Conservation (phyloP, 2,329 filamentous ascomycete genomes). For the Penicillium thymicola region DNA sequence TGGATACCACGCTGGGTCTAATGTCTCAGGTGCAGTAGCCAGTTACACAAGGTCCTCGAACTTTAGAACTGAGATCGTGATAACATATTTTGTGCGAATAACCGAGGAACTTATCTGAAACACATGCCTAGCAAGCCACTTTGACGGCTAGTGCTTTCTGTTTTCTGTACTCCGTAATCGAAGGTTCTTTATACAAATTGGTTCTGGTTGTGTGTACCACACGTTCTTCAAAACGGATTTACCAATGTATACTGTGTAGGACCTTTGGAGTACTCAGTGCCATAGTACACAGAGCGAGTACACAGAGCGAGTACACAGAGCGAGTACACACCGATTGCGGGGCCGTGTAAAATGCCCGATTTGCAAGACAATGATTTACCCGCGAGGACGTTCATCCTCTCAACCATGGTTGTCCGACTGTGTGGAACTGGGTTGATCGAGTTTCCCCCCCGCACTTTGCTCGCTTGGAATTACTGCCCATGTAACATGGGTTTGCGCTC, state of each 20-base stretch:
- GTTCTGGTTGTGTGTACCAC: neutral
- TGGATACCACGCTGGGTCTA: slow-evolving; percentile 9
- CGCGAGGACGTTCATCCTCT: neutral
- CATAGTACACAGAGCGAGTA: too few species aligned
- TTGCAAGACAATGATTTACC: neutral
- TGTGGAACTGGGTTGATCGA: slow-evolving; percentile 5
- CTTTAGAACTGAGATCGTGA: slow-evolving; percentile 3
- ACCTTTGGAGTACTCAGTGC: too few species aligned
- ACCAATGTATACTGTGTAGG: neutral
- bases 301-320: too few species aligned
- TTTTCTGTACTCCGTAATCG: neutral
- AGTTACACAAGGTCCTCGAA: neutral
- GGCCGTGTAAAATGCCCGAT: neutral
- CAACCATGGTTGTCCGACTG: slow-evolving; percentile 5
- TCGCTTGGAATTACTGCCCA: neutral
- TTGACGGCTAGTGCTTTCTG: neutral
- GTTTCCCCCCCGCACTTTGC: slow-evolving; percentile 14
- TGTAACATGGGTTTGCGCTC: neutral
- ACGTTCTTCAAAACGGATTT: neutral
- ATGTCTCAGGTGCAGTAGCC: slow-evolving; percentile 5
- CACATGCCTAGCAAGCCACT: neutral
- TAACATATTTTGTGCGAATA: slow-evolving; percentile 3
- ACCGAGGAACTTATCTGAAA: slow-evolving; percentile 10
- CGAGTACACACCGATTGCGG: neutral
- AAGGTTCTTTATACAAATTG: neutral